These are phyloP conservation scores for Knoxia roxburghii DNA, from an alignment of 257 asterid species.

Conservation along the genomic window DNA sequence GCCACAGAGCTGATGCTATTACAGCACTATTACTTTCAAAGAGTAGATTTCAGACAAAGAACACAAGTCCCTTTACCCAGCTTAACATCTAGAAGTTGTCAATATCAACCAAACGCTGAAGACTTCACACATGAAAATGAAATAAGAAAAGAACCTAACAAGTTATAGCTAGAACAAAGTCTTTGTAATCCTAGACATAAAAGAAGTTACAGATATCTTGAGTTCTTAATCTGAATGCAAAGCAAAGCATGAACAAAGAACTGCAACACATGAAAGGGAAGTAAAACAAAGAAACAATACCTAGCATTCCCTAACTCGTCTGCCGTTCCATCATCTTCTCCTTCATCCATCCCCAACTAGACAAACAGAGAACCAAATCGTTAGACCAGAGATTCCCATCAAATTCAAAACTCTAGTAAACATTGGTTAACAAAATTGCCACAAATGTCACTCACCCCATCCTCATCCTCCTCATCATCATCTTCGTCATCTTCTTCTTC, in stretches of 20 bases:
- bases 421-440: conserved; percentile 3
- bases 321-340: conserved; percentile 42
- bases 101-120: not conserved
- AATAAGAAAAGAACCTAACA: not conserved
- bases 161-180: not conserved
- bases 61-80: not conserved
- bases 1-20: not conserved
- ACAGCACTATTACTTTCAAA: not conserved
- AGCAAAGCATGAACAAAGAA: not conserved
- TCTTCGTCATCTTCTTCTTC: conserved; percentile 36
- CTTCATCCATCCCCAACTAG: conserved; percentile 65
- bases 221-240: not conserved
- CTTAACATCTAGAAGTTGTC: not conserved
- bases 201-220: not conserved
- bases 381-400: not conserved
- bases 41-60: too few relatives aligned
- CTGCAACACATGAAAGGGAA: not conserved
- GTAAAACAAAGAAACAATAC: conserved; percentile 27
- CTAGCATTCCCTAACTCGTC: conserved; percentile 47
- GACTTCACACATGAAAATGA: too few relatives aligned
- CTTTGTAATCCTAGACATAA: not conserved
- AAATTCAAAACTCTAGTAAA: not conserved
- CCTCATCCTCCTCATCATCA: conserved; percentile 39
- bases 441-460: conserved; percentile 40
- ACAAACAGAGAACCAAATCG: conserved; percentile 12